These are phyloP conservation scores for Chrysanthemum seticuspe DNA, from an alignment of 129 eudicot genomes.

Conservation along the genomic window DNA sequence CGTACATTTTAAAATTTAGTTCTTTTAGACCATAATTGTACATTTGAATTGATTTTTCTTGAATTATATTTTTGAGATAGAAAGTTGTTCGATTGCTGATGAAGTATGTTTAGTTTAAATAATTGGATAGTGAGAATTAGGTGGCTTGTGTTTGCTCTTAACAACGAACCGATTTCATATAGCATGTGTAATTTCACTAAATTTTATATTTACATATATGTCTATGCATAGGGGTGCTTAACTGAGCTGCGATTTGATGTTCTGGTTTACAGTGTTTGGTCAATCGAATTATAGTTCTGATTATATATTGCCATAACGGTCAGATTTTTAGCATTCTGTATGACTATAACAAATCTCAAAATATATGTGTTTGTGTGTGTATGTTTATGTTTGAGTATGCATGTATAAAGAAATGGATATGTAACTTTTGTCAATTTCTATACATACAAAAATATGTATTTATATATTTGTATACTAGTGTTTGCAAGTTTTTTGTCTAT, in stretches of 20 bases:
- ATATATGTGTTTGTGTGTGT: too few relatives aligned
- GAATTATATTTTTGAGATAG: too few relatives aligned
- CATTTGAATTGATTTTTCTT: too few relatives aligned
- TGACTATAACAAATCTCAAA: too few relatives aligned
- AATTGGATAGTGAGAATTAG: neutral
- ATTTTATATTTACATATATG: too few relatives aligned
- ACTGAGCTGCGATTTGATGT: too few relatives aligned
- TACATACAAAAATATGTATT: neutral
- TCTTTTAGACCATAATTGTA: neutral
- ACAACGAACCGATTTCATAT: neutral
- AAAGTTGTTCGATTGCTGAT: neutral
- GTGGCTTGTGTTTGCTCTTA: conserved; percentile 10
- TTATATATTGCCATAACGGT: too few relatives aligned
- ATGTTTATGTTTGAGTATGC: too few relatives aligned
- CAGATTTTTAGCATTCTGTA: too few relatives aligned
- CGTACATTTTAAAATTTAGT: conserved; percentile 8
- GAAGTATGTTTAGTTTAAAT: neutral
- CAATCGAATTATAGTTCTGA: too few relatives aligned
- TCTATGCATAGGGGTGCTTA: too few relatives aligned
- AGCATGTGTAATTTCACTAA: conserved; percentile 6
- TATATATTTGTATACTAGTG: neutral
- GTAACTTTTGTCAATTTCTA: neutral
- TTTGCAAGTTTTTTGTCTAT: neutral
- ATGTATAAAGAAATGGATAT: neutral
- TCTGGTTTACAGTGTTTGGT: too few relatives aligned